phyloP scores from a whole-genome alignment of 805 yeast species.

The Wickerhamiella kazuoi region DNA sequence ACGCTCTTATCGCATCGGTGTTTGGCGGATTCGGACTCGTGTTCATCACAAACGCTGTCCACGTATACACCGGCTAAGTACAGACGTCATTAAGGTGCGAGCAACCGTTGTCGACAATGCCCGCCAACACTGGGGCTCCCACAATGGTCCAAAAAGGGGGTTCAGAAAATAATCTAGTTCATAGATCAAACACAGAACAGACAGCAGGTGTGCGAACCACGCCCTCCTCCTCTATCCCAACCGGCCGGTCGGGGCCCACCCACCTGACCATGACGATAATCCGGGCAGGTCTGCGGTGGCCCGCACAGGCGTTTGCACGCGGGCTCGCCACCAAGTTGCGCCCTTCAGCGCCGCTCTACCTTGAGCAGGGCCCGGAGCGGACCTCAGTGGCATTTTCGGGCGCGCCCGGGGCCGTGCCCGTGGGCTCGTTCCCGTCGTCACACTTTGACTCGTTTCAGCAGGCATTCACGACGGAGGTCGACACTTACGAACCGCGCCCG shows the following conservation, averaged over 20 bases:
- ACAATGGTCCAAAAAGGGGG: background rate
- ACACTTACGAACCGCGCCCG: slow-evolving; percentile 10
- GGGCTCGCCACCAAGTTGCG: slow-evolving; percentile 1
- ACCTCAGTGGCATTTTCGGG: slow-evolving; percentile 11
- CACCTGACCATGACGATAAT: too few relatives aligned
- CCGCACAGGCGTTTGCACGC: background rate
- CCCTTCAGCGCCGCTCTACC: slow-evolving; percentile 5
- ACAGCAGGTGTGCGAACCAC: too few relatives aligned
- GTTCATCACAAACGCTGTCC: slow-evolving; percentile 27
- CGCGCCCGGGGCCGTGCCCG: slow-evolving; percentile 10
- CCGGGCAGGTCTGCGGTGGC: background rate
- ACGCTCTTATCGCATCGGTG: slow-evolving; percentile 21
- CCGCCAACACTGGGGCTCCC: background rate
- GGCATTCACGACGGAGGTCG: slow-evolving; percentile 9
- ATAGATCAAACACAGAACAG: too few relatives aligned
- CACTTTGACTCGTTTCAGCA: slow-evolving; percentile 6
- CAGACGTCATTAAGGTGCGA: too few relatives aligned
- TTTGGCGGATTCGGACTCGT: slow-evolving; percentile 24
- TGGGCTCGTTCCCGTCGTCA: slow-evolving; percentile 14
- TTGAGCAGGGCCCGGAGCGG: slow-evolving; percentile 2
- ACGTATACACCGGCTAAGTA: slow-evolving; percentile 28
- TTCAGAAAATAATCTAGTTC: background rate
- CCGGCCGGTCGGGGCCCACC: too few relatives aligned
- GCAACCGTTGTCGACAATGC: background rate
- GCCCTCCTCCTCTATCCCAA: too few relatives aligned